These are phyloP conservation scores for Naganishia randhawae DNA, from an alignment of 768 basidiomycete species.

Conservation along the genomic window DNA sequence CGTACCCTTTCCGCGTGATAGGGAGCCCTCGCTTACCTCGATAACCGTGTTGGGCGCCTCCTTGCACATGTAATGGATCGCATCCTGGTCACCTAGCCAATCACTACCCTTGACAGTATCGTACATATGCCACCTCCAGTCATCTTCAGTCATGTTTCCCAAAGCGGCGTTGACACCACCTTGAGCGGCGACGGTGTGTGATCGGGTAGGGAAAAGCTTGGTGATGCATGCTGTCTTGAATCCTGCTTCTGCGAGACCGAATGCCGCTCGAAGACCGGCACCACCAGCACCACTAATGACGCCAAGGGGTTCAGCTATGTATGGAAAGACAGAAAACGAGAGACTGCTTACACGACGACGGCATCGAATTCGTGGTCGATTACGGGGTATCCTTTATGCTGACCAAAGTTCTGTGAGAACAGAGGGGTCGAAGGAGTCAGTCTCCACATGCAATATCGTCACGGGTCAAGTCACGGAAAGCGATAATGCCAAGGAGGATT, in stretches of 20 bases:
- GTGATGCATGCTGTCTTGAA: conserved; percentile 99
- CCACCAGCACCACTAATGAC: conserved; percentile 73
- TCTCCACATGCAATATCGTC: too few relatives aligned
- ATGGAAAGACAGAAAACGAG: conserved; percentile 28
- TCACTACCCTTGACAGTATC: conserved; percentile 91
- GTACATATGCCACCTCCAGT: conserved; percentile 97
- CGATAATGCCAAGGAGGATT: too few relatives aligned
- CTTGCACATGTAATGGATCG: conserved; percentile 99
- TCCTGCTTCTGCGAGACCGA: conserved; percentile 95
- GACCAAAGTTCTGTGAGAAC: conserved; percentile 45
- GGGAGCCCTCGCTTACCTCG: conserved; percentile 58
- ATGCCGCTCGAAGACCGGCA: conserved; percentile 94
- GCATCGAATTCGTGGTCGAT: conserved; percentile 76
- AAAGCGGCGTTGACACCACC: conserved; percentile 84
- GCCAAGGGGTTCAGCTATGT: conserved; percentile 52
- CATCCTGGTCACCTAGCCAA: conserved; percentile 99
- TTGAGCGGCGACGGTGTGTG: conserved; percentile 98
- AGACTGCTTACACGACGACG: conserved; percentile 19
- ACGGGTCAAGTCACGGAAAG: too few relatives aligned
- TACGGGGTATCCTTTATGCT: conserved; percentile 66
- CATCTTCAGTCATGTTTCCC: conserved; percentile 96
- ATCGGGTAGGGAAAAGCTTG: conserved; percentile 96
- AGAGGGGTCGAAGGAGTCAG: neutral
- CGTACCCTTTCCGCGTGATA: too few relatives aligned
- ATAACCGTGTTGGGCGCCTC: conserved; percentile 92